Percentiles rank a stretch among this genome's conserved stretches.
These are phyloP conservation scores for Eimeria necatrix DNA, from an alignment of 169 alveolate genomes.

Conservation along the genomic window DNA sequence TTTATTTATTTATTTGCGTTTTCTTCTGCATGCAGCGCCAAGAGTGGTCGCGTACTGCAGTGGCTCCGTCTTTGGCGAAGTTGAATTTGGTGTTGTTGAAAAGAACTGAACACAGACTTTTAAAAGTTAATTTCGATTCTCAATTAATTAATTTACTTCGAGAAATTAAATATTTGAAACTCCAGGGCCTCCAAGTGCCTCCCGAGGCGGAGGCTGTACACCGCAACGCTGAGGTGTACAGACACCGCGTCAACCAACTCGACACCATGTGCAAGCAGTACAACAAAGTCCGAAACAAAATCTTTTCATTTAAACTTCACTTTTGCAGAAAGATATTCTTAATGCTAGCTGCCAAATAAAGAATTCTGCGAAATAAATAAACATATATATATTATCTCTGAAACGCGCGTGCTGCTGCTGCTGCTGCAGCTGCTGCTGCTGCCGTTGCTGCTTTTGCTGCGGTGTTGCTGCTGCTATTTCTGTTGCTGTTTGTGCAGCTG, in stretches of 20 bases:
- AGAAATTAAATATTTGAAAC: conserved; percentile 94
- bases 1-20: background rate
- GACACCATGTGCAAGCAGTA: conserved; percentile 93
- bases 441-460: too few species aligned
- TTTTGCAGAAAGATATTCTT: too few species aligned
- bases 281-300: conserved; percentile 86
- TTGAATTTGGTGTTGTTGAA: conserved; percentile 91
- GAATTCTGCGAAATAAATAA: too few species aligned
- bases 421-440: too few species aligned
- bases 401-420: too few species aligned
- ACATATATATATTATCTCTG: too few species aligned
- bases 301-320: too few species aligned
- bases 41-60: conserved; percentile 94
- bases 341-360: too few species aligned
- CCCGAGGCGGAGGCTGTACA: conserved; percentile 91
- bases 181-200: conserved; percentile 93
- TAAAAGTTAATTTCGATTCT: conserved; percentile 95
- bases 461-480: too few species aligned
- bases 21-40: conserved; percentile 73
- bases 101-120: conserved; percentile 88
- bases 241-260: conserved; percentile 93
- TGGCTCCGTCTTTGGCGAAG: conserved; percentile 91
- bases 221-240: conserved; percentile 88
- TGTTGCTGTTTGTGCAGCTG: too few species aligned
- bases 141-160: conserved; percentile 93